Conservation (phyloP, 208 protist genomes). For the Trypanosoma cruzi region DNA sequence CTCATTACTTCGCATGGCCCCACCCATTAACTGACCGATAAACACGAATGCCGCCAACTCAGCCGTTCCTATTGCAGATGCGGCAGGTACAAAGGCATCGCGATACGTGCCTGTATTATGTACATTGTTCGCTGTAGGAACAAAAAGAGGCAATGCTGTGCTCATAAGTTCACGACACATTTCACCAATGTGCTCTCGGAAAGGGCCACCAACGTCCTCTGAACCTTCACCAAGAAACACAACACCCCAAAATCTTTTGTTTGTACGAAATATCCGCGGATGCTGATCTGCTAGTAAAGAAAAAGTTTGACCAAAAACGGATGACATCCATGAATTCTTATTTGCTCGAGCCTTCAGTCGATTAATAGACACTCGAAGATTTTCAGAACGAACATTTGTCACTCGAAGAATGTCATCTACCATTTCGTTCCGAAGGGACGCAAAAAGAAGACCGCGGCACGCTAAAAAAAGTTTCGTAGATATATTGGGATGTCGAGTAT, state of each 20-base stretch:
- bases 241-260: conserved; percentile 88
- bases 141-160: conserved; percentile 80
- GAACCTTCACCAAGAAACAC: conserved; percentile 93
- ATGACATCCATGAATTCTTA: conserved; percentile 44
- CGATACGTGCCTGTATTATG: conserved; percentile 86
- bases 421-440: conserved; percentile 57
- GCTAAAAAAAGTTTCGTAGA: conserved; percentile 68
- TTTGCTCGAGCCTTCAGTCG: conserved; percentile 57
- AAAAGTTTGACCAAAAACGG: conserved; percentile 92
- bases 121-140: conserved; percentile 89
- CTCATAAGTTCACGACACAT: conserved; percentile 94
- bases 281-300: conserved; percentile 60
- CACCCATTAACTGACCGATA: conserved; percentile 95
- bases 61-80: conserved; percentile 48
- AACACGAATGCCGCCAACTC: conserved; percentile 87
- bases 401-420: conserved; percentile 70
- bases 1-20: conserved; percentile 90
- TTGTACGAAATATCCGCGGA: conserved; percentile 85
- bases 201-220: conserved; percentile 94
- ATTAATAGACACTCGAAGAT: conserved; percentile 88
- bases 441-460: conserved; percentile 69
- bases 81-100: conserved; percentile 89
- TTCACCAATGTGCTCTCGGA: conserved; percentile 91
- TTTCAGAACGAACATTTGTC: conserved; percentile 75
- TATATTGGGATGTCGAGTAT: conserved; percentile 44